Evolutionary conservation across 1,139 yeast genomes (phyloP), one percentile per base, ranked within the genome.

Genomic region (Saccharomycopsis hybrid): DNA sequence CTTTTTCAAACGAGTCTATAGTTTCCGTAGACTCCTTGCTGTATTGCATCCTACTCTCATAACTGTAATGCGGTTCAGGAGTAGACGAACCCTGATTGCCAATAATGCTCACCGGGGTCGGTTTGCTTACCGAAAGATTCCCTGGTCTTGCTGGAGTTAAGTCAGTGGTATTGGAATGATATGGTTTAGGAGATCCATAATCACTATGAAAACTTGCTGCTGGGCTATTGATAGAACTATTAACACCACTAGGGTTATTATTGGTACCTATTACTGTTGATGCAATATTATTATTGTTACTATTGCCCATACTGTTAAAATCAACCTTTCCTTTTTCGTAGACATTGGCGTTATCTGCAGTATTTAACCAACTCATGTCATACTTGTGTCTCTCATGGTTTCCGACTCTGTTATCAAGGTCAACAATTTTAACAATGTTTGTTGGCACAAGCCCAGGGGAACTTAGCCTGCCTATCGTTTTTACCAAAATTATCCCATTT

Each of bases 361-460:
- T 38, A 71, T 70, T 11, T 68, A 65, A 2, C 79, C 79, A 53
- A 72, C 62, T 5, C 75, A 76, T 44, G 72, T 74, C 44, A 74
- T 68, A 41, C 71, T 69, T 5, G 75, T 77, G 64, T 68, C 76
- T 59, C 68, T 74, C 62, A 60, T 70, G 35, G 72, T 75, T 4
- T 72, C 72, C 58, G 5, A 41, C 66, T 71, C 55, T 67, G 5
- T 61, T 57, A 49, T 68, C 65, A 57, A 71, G 61, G 57, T 70
- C 79, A 43, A 76, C 71, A 44, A 76, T 71, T 55, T 70, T 73
- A 18, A 78, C 82, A 57, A 74, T 76, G 46, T 74, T 68, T 4
- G 74, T 76, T 0, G 86, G 85, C 3, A 80, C 77, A 58, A 80
- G 67, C 0, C 85, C 85, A 0, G 82, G 79, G 1, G 75, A 76